Evolutionary conservation across 345 rosid genomes (phyloP), one percentile per base, ranked within the genome.

Genomic region (Ceriops tagal): DNA sequence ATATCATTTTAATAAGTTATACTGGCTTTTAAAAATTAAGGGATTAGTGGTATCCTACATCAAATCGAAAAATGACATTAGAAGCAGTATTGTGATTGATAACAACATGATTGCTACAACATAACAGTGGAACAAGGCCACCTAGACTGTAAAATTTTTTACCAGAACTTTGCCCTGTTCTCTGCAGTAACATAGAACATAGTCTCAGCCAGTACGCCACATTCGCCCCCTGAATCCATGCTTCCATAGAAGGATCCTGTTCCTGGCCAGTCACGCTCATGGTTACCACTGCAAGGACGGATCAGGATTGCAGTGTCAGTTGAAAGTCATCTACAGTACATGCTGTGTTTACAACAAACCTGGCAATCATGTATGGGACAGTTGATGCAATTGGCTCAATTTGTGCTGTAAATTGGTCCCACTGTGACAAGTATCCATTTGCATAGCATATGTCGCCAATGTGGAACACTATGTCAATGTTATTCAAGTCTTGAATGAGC

Each of bases 151-250:
- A n/a, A 49, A 71, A 64, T 20, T 61, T 26, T 52, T 5, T 75
- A 85, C 90, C 96, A 87, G 37, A 80, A 79, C 58, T 85, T 89
- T 18, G 81, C 96, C 71, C 89, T 79, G 82, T 85, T 89, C 75
- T 83, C 80, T 64, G 85, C 77, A 35, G 96, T 89, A 28, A 87
- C 82, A 56, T 81, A 84, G 76, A 87, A 87, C 92, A 85, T 89
- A 32, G 87, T 87, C 79, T 89, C 85, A 24, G 89, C 88, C 73
- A 82, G 76, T 60, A 87, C 90, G 28, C 92, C 90, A 22, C 96
- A 87, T 70, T 89, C 96, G 65, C 96, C 92, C 37, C 96, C 96
- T 58, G 92, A 89, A 71, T 89, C 96, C 68, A 34, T 46, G 80
- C 63, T 72, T 0, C 69, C 68, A 73, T 87, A 87, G 79, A 89